Evolutionary conservation across 1,139 yeast genomes (phyloP), one percentile per base, ranked within the genome.

Genomic region (Schizosaccharomyces versatilis): DNA sequence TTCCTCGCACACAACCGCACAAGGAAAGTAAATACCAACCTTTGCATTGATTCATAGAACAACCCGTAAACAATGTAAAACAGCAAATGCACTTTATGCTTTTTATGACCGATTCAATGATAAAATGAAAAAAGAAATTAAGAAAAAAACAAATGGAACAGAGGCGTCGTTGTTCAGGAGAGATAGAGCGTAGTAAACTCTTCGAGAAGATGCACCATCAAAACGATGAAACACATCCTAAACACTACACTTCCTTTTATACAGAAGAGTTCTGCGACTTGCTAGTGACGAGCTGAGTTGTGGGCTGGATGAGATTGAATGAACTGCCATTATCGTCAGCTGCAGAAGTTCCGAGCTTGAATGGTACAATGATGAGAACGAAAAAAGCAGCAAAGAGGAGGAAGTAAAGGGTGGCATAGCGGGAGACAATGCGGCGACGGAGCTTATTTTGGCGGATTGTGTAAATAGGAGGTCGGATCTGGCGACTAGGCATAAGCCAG

Each of bases 401-500:
- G 64, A 85, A 80, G 76, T 81, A 93, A 67, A 93, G 74, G 24
- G 84, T 71, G 62, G 94, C 82, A 74, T 90, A 93, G 73, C 86
- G 86, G 72, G 85, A 81, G 52, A 93, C 96, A 95, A 93, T 90
- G 73, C 98, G 81, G 82, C 84, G 86, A 75, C 99, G 84, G 69
- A 93, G 80, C 73, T 86, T 82, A 62, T 94, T 93, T 73, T 93
- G 98, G 73, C 93, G 90, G 73, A 90, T 76, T 15, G 97, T 86
- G 73, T 85, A 93, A 67, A 93, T 90, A 64, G 98, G 99, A 61
- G 97, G 98, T 71, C 99, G 84, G 66, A 90, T 90, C 74, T 90
- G 95, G 73, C 94, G 82, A 59, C 94, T 82, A 60, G 98, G 98
- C 70, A 86, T 84, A 72, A 90, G 81, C 99, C 99, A 90, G 80